Percentiles rank a stretch among this genome's conserved stretches.
Conservation (phyloP, 306 rosid species). For the Echinosophora koreensis region DNA sequence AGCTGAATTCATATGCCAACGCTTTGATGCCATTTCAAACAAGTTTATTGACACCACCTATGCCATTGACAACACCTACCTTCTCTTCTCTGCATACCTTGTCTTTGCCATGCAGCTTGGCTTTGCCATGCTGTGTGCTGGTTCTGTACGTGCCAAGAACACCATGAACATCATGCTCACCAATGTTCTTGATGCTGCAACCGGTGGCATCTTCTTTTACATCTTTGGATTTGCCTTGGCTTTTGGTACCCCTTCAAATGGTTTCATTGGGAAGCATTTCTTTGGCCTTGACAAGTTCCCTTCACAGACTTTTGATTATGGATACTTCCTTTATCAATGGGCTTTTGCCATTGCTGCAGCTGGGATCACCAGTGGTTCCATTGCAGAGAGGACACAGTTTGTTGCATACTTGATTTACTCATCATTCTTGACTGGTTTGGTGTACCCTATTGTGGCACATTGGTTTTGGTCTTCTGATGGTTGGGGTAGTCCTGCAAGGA, state of each 20-base stretch:
- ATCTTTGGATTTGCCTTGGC: conserved; percentile 66
- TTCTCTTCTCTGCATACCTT: conserved; percentile 66
- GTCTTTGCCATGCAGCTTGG: conserved; percentile 73
- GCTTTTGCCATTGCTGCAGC: conserved; percentile 71
- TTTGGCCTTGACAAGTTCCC: conserved; percentile 57
- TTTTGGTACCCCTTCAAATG: conserved; percentile 58
- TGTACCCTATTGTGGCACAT: conserved; percentile 67
- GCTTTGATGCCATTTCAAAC: conserved; percentile 52
- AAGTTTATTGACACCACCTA: conserved; percentile 54
- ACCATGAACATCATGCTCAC: conserved; percentile 75
- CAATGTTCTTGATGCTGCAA: conserved; percentile 65
- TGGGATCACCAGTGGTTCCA: conserved; percentile 69
- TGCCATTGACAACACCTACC: conserved; percentile 60
- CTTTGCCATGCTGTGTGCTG: conserved; percentile 72
- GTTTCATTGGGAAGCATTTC: conserved; percentile 60
- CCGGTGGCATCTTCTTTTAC: conserved; percentile 62
- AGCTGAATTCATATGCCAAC: conserved; percentile 57
- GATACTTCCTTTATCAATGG: conserved; percentile 61
- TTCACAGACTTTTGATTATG: conserved; percentile 54
- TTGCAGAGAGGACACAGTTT: conserved; percentile 68
- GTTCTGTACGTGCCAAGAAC: conserved; percentile 67
- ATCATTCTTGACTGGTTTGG: conserved; percentile 59
- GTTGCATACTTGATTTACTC: conserved; percentile 65
- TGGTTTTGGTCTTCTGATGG: conserved; percentile 76
- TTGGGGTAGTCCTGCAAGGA: conserved; percentile 58